Percentiles rank a stretch among this genome's conserved stretches.
Evolutionary conservation across 345 rosid species (phyloP).

Genomic region (Erucastrum elatum): DNA sequence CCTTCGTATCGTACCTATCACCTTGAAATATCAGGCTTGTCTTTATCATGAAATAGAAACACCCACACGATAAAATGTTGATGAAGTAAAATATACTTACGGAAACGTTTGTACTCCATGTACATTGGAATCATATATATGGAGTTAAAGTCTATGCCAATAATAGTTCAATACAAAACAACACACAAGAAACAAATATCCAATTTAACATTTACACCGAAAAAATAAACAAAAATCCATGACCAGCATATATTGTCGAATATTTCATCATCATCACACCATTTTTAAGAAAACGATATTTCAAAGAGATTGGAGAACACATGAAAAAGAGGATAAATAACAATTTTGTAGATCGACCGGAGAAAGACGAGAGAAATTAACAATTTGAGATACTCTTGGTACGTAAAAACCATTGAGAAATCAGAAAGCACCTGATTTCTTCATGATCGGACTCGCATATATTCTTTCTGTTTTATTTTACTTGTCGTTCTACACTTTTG

Average conservation of each 20-base stretch:
- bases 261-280: not conserved
- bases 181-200: too few relatives aligned
- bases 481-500: too few relatives aligned
- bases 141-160: not conserved
- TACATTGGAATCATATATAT: not conserved
- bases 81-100: not conserved
- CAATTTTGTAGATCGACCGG: not conserved
- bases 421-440: not conserved
- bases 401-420: not conserved
- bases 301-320: not conserved
- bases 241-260: not conserved
- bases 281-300: not conserved
- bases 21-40: not conserved
- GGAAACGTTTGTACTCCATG: not conserved
- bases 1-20: not conserved
- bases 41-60: not conserved
- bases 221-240: not conserved
- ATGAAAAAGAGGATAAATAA: not conserved
- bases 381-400: not conserved
- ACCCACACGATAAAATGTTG: not conserved
- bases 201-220: too few relatives aligned
- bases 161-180: not conserved
- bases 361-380: not conserved
- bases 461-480: too few relatives aligned
- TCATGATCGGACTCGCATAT: too few relatives aligned